Evolutionary conservation across 2,329 filamentous ascomycete species (phyloP), one percentile per base, ranked within the genome.

Genomic region (Pseudovirgaria hyperparasitica): DNA sequence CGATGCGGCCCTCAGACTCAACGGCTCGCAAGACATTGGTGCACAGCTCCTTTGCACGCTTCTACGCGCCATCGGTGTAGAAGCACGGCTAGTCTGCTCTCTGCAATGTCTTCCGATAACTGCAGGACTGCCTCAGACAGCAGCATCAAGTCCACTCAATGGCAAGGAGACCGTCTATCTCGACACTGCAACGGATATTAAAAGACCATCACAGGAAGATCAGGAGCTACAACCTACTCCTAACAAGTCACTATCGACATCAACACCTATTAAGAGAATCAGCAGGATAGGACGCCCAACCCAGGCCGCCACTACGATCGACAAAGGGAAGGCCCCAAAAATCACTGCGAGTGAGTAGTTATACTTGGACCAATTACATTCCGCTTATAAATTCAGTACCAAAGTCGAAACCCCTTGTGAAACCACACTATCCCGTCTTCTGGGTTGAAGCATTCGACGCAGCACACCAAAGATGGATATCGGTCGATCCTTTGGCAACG

Each of bases 371-470:
- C n/a, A n/a, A 9, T 20, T 9, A 24, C 22, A 12, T 13, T 9
- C 13, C 12, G 22, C 14, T 10, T 9, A 24, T 23, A 23, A 19
- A 18, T 27, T 15, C 26, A 26, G 19, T 24, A 17, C 5, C 22
- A 19, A 6, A 27, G n/a, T n/a, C n/a, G n/a, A n/a, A n/a, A n/a
- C n/a, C n/a, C n/a, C n/a, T n/a, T n/a, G n/a, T n/a, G n/a, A n/a
- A n/a, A n/a, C n/a, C n/a, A n/a, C n/a, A n/a, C n/a, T 82, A 77
- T 42, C 90, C 90, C 0, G 67, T 96, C 3, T 96, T 85, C 48
- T 98, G 90, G 90, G 77, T 94, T 1, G 90, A 98, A 55, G 76
- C 82, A 4, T 81, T 93, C 37, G 86, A 94, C 36, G 63, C 74
- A 28, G 79, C 80, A 1, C 72, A 84, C 37, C 82, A 94, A 47